A percentile compares a stretch with the other conserved stretches of the same genome.
These are phyloP conservation scores for Suillus tomentosus DNA, from an alignment of 768 basidiomycete genomes.

Conservation along the genomic window DNA sequence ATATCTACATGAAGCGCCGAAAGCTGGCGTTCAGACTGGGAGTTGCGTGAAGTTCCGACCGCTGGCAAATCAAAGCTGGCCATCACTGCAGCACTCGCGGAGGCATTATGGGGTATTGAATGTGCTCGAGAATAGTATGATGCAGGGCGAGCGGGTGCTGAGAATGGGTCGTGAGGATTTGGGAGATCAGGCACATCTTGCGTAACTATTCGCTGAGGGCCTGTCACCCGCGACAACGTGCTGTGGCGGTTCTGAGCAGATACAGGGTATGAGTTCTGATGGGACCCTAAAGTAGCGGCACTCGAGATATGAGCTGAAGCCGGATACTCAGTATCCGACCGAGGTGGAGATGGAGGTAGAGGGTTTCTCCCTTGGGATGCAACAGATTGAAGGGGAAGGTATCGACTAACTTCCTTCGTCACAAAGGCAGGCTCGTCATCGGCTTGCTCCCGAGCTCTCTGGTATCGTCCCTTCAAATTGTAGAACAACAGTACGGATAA, in stretches of 20 bases:
- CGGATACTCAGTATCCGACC: not conserved
- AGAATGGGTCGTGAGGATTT: conserved; percentile 17
- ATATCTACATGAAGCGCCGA: conserved; percentile 16
- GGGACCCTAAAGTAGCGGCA: conserved; percentile 5
- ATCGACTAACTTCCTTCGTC: conserved; percentile 8
- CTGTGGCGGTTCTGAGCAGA: conserved; percentile 14
- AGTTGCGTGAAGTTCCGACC: conserved; percentile 51
- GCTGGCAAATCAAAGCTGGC: conserved; percentile 86
- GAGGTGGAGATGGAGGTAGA: conserved; percentile 2
- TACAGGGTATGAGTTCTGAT: conserved; percentile 2
- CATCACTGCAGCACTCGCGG: conserved; percentile 4
- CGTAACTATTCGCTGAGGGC: not conserved
- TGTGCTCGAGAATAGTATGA: conserved; percentile 1
- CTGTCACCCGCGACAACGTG: conserved; percentile 8
- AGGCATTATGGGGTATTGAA: not conserved
- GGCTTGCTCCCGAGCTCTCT: conserved; percentile 7
- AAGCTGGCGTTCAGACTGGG: not conserved
- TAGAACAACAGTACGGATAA: conserved; percentile 7
- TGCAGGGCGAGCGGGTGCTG: conserved; percentile 9
- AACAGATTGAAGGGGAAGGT: not conserved
- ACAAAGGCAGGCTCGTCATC: not conserved
- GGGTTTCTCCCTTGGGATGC: not conserved
- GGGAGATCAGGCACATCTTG: conserved; percentile 5
- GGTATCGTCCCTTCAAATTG: conserved; percentile 12
- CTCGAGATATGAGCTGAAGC: not conserved